These are phyloP conservation scores for Isatis tinctoria DNA, from an alignment of 345 rosid genomes.

Conservation along the genomic window DNA sequence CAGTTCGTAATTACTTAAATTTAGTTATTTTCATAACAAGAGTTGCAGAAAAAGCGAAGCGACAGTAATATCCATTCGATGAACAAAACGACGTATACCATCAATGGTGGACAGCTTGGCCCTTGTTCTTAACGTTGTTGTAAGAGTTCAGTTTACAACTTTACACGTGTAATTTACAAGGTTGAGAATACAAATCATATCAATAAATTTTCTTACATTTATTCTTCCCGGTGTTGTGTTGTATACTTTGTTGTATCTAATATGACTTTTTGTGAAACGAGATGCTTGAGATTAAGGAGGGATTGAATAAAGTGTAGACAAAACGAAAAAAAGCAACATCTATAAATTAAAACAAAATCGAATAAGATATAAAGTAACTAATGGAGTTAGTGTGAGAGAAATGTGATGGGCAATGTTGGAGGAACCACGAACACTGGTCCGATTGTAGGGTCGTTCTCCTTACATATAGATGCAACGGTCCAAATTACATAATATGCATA, in stretches of 20 bases:
- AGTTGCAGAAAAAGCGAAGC: not conserved
- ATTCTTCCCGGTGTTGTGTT: not conserved
- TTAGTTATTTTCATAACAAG: not conserved
- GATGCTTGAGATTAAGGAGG: not conserved
- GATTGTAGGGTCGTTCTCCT: constrained; percentile 29
- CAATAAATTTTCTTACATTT: not conserved
- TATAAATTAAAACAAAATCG: not conserved
- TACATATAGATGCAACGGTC: constrained; percentile 30
- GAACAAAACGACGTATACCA: not conserved
- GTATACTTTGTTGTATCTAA: not conserved
- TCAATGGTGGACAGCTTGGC: constrained; percentile 2
- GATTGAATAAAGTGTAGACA: not conserved
- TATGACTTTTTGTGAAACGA: not conserved
- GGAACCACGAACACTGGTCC: constrained; percentile 27
- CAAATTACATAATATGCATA: constrained; percentile 13
- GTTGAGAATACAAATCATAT: not conserved
- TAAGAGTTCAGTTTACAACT: not conserved
- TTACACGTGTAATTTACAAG: not conserved
- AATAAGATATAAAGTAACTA: not conserved
- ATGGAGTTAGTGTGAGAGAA: constrained; percentile 24
- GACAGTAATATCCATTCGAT: not conserved
- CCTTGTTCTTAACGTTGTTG: not conserved
- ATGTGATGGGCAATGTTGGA: constrained; percentile 31
- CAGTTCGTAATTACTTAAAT: not conserved
- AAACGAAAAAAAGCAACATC: not conserved